Evolutionary conservation across 1,284 basidiomycete species (phyloP).

Genomic region (Puccinia novopanici): DNA sequence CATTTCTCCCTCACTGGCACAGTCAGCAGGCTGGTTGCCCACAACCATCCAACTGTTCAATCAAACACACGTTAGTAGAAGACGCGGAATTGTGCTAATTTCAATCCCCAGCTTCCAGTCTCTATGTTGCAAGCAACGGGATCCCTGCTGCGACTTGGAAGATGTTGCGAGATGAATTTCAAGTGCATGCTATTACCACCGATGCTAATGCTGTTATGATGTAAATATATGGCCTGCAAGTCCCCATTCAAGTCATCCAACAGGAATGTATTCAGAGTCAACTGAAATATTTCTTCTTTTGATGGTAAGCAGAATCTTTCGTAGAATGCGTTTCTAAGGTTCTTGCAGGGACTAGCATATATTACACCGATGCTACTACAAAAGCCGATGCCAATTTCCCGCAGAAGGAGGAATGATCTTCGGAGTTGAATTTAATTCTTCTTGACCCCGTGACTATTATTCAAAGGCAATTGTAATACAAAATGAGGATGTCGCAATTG

Average conservation of each 20-base stretch:
- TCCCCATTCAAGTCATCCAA: not conserved
- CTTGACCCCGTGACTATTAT: slow-evolving; percentile 6
- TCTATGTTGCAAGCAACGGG: not conserved
- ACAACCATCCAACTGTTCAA: not conserved
- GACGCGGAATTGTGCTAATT: not conserved
- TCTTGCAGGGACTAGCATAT: slow-evolving; percentile 6
- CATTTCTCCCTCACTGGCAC: not conserved
- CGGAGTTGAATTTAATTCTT: slow-evolving; percentile 4
- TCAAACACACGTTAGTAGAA: not conserved
- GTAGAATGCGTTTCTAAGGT: not conserved
- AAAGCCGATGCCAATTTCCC: not conserved
- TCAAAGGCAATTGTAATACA: not conserved
- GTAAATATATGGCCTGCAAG: not conserved
- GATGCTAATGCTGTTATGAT: not conserved
- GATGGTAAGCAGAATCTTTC: not conserved
- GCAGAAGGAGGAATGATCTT: slow-evolving; percentile 6
- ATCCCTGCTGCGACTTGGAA: not conserved
- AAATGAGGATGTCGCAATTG: not conserved
- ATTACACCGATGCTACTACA: not conserved
- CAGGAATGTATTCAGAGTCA: not conserved
- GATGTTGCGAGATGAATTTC: slow-evolving; percentile 2
- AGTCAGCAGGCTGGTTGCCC: slow-evolving; percentile 14
- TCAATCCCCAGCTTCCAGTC: not conserved
- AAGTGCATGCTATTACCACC: not conserved
- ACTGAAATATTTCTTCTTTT: not conserved